Conservation (phyloP, 495 filamentous ascomycete genomes). For the Alectoria sarmentosa region DNA sequence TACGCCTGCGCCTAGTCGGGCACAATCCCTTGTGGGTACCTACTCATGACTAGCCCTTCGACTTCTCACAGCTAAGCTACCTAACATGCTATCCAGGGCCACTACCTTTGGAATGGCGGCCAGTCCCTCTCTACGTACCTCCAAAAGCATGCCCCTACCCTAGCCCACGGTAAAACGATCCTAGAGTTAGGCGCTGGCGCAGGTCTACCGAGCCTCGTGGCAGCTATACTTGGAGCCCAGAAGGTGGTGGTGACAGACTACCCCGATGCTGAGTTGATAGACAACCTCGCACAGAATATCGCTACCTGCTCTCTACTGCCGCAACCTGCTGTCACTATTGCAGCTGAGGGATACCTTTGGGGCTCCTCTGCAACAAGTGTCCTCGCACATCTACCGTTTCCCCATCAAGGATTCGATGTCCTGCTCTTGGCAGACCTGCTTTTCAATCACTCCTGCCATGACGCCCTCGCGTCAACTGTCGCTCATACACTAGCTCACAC, state of each 20-base stretch:
- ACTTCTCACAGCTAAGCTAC: neutral
- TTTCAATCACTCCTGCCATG: conserved; percentile 82
- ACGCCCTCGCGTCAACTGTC: conserved; percentile 64
- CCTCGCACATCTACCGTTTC: conserved; percentile 28
- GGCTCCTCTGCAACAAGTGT: conserved; percentile 51
- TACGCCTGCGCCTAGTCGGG: conserved; percentile 77
- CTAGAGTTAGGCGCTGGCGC: conserved; percentile 89
- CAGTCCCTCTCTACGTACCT: conserved; percentile 69
- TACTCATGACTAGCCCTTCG: conserved; percentile 13
- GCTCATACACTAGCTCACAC: conserved; percentile 50
- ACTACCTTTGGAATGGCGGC: conserved; percentile 86
- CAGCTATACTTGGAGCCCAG: conserved; percentile 59
- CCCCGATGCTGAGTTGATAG: conserved; percentile 71
- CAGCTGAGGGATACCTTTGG: conserved; percentile 71
- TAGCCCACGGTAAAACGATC: conserved; percentile 56
- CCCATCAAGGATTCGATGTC: conserved; percentile 56
- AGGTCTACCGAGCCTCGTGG: conserved; percentile 75
- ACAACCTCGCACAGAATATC: conserved; percentile 70
- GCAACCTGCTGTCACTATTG: conserved; percentile 20
- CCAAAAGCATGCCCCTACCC: conserved; percentile 49
- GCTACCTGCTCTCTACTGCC: conserved; percentile 32
- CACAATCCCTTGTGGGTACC: conserved; percentile 81
- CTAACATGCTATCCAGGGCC: conserved; percentile 47
- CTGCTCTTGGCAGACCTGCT: conserved; percentile 82
- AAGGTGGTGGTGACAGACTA: conserved; percentile 81